Evolutionary conservation across 2,329 filamentous ascomycete genomes (phyloP), one percentile per base, ranked within the genome.

Genomic region (Pseudogymnoascus sp.): DNA sequence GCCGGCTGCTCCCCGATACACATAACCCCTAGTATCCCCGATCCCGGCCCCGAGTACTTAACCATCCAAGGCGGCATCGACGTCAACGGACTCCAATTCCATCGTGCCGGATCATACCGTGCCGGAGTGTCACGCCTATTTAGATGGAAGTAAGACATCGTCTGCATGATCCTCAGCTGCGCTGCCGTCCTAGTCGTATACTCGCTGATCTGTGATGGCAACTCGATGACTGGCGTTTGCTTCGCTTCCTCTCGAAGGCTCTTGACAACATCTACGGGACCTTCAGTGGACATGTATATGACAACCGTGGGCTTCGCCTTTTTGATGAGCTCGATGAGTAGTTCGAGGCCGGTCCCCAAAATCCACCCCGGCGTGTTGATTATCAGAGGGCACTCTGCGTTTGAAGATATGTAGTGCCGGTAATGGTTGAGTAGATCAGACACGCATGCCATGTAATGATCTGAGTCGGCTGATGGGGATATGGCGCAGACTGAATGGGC

Each of bases 351-450:
- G 0, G 87, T 86, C 0, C 88, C 87, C 64, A 87, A 83, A 23
- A 90, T 82, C 86, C 88, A 91, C 2, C 88, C 88, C 1, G 88
- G 85, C 0, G 87, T 89, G 71, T 93, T 93, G 69, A 93, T 80
- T 6, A 93, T 74, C 0, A 93, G 76, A 0, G 88, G 85, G 11
- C 74, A 78, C 8, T 76, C 74, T 0, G 77, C 72, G 4, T 80
- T 69, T 4, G 71, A 73, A 6, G 72, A 71, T 2, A 74, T 68
- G 0, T 78, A 67, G 21, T 78, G 78, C 23, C 76, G 78, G 70
- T 89, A 89, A 40, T 82, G 78, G 0, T 79, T 74, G 63, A 86
- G 80, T 0, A 95, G 79, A 66, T 92, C 85, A 10, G 80, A 72
- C 0, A 83, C 83, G 66, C 87, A 90, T 11, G 82, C 79, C 1